Percentiles rank a stretch among this genome's conserved stretches.
Conservation (phyloP, 352 stramenopile genomes). For the Globisporangium barbulae region DNA sequence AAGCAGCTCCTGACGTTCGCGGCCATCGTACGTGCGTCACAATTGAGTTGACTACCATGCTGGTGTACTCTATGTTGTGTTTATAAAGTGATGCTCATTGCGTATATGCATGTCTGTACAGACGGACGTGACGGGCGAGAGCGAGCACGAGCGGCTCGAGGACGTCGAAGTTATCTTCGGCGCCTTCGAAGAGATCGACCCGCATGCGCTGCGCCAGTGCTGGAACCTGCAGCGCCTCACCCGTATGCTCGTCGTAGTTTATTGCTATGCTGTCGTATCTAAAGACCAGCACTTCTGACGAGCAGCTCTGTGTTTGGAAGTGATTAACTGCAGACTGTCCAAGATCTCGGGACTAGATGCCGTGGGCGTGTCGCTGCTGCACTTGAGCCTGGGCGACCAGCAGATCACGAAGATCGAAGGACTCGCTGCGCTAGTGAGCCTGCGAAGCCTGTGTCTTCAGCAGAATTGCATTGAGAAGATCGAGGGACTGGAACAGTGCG, state of each 20-base stretch:
- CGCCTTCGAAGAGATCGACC: conserved; percentile 42
- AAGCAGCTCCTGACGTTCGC: conserved; percentile 35
- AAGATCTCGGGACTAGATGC: conserved; percentile 44
- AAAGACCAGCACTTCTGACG: background rate
- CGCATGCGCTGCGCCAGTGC: conserved; percentile 41
- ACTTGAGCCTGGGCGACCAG: conserved; percentile 80
- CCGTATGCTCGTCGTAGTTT: conserved; percentile 19
- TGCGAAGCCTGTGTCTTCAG: conserved; percentile 76
- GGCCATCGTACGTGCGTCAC: conserved; percentile 30
- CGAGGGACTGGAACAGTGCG: conserved; percentile 60
- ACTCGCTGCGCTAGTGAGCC: conserved; percentile 49
- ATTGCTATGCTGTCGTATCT: background rate
- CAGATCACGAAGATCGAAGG: conserved; percentile 47
- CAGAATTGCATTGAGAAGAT: conserved; percentile 79
- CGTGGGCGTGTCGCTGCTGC: conserved; percentile 61
- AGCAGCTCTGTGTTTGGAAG: conserved; percentile 8
- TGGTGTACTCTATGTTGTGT: background rate
- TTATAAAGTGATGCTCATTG: background rate
- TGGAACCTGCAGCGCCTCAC: conserved; percentile 51
- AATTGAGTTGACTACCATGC: too few relatives aligned
- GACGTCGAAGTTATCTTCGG: conserved; percentile 87
- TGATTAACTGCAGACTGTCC: conserved; percentile 75
- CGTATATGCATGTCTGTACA: conserved; percentile 13
- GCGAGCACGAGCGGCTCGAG: conserved; percentile 54
- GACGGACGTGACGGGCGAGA: conserved; percentile 57